Evolutionary conservation across 345 rosid species (phyloP), one percentile per base, ranked within the genome.

Genomic region (Hypericum androsaemum): DNA sequence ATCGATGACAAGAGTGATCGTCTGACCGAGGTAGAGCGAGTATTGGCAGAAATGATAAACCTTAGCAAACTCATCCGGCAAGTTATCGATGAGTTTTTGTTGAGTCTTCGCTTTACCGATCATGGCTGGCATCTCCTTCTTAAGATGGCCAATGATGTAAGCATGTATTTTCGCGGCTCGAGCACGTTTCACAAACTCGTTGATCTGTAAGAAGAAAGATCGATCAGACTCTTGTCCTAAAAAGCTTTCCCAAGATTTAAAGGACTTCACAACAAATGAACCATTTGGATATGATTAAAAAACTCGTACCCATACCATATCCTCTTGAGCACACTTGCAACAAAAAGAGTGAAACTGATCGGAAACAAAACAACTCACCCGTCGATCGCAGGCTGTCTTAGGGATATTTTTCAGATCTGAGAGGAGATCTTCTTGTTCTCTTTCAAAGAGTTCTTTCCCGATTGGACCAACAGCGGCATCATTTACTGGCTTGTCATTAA

Each of bases 91-190:
- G 28, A 92, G 84, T 61, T 64, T 70, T 56, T 88, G 97, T 64
- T 92, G 97, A 55, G 95, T 56, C 71, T 85, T 92, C 3, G 94
- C 89, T 73, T 88, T 92, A 46, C 98, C 97, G 56, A 92, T 81
- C 80, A 88, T 77, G 22, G 86, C 64, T 5, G 97, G 97, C 98
- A 92, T 92, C 73, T 85, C 94, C 69, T 80, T 85, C 66, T 72
- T 88, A 28, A 92, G 86, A 80, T 92, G 87, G 63, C 95, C 74
- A 50, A 92, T 80, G 47, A 88, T 85, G 60, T 77, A 76, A 11
- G 98, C 88, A 69, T 92, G 97, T 52, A 92, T 92, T 80, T 81
- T 82, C 14, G 89, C 96, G 53, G 98, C 97, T 74, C 97, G 74
- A 35, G 97, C 97, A 46, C 98, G 83, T 63, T 88, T 92, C 62